Base-by-base conservation (phyloP, 2,329 filamentous ascomycete genomes). In the Trichoderma endophyticum region DNA sequence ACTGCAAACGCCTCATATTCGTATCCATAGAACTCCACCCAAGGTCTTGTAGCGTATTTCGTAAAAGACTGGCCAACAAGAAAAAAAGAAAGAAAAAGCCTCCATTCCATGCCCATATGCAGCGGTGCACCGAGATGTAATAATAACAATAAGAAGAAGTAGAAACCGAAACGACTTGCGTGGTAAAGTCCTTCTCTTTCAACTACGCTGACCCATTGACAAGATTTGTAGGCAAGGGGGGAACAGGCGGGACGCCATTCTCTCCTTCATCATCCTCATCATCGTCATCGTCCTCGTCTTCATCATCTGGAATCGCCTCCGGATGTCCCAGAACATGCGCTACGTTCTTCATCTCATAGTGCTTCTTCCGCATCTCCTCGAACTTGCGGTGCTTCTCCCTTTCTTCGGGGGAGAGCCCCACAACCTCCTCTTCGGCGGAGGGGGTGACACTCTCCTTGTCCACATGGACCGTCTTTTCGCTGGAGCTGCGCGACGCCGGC, bases 291-390 rank as follows among this genome's bases (percentile, higher is more conserved):
- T 89, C 88, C 3, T 90, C 89, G 2, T 88, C 87, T 15, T 89
- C 88, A 59, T 90, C 89, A 56, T 89, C 89, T 63, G 90, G 88
- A 61, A 92, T 77, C 4, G 88, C 85, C 78, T 92, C 91, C 4
- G 91, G 90, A 78, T 93, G 91, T 15, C 94, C 95, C 75, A 99
- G 88, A 68, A 98, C 83, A 78, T 91, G 89, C 78, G 96, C 97
- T 72, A 98, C 94, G 79, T 96, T 92, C 84, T 90, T 94, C 96
- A 99, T 99, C 86, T 99, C 96, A 83, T 99, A 99, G 83, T 99
- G 96, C 85, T 91, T 95, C 90, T 96, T 98, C 79, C 96, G 89
- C 85, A 94, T 87, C 83, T 93, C 87, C 84, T 98, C 95, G 81
- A 99, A 99, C 80, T 92, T 90, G 79, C 88, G 89, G 82, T 99